Conservation (phyloP, 257 asterid species). For the Jaltomata sinuosa region DNA sequence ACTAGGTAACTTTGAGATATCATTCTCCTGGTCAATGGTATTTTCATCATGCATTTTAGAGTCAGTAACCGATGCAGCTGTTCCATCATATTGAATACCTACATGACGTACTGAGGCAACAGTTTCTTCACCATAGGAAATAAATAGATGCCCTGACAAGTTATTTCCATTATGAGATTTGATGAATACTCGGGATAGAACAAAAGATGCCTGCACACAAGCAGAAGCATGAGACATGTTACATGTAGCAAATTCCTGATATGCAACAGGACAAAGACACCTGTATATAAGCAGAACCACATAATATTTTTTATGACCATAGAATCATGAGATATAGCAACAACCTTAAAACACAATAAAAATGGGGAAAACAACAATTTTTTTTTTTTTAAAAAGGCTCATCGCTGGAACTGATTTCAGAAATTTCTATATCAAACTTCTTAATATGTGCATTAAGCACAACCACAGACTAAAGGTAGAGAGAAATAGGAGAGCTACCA, state of each 20-base stretch:
- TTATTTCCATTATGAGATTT: conserved; percentile 8
- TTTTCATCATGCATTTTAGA: conserved; percentile 8
- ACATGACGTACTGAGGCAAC: conserved; percentile 23
- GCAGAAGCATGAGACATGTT: neutral
- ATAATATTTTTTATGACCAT: neutral
- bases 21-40: conserved; percentile 6
- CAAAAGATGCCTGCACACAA: conserved; percentile 34
- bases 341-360: neutral
- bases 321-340: neutral
- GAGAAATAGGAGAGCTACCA: neutral
- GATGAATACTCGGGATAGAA: conserved; percentile 29
- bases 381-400: neutral
- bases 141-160: conserved; percentile 12
- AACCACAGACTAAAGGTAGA: neutral
- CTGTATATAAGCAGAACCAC: neutral
- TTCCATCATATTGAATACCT: conserved; percentile 29
- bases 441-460: neutral
- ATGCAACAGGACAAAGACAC: neutral
- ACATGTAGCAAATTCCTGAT: neutral
- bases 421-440: neutral
- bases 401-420: neutral
- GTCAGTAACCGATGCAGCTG: neutral
- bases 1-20: neutral
- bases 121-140: conserved; percentile 29
- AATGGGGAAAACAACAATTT: neutral